Evolutionary conservation across 2,329 filamentous ascomycete genomes (phyloP).

Genomic region (Stylonectria norvegica): DNA sequence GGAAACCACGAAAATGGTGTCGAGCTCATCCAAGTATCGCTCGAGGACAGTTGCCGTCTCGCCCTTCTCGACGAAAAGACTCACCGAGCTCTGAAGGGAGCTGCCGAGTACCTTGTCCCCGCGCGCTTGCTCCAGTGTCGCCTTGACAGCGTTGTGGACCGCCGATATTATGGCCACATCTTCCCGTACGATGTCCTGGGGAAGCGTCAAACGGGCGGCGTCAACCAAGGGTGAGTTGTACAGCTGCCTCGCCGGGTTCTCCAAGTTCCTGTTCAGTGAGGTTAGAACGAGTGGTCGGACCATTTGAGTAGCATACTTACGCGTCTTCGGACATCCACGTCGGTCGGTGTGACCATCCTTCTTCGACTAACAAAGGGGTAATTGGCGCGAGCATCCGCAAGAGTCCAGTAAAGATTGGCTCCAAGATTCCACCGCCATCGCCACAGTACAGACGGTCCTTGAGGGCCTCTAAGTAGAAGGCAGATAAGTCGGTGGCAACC

Average conservation of each 20-base stretch:
- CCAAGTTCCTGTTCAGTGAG: slow-evolving; percentile 21
- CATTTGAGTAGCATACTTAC: slow-evolving; percentile 30
- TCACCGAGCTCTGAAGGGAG: slow-evolving; percentile 73
- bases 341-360: slow-evolving; percentile 79
- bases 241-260: slow-evolving; percentile 45
- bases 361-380: slow-evolving; percentile 79
- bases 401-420: slow-evolving; percentile 67
- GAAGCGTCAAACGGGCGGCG: slow-evolving; percentile 35
- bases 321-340: slow-evolving; percentile 53
- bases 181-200: slow-evolving; percentile 38
- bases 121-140: slow-evolving; percentile 70
- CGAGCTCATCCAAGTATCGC: slow-evolving; percentile 50
- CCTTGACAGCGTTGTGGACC: slow-evolving; percentile 67
- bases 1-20: slow-evolving; percentile 67
- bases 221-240: slow-evolving; percentile 45
- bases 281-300: slow-evolving; percentile 14
- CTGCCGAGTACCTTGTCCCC: slow-evolving; percentile 70
- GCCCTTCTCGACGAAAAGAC: slow-evolving; percentile 46
- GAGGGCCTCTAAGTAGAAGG: slow-evolving; percentile 88
- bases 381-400: slow-evolving; percentile 77
- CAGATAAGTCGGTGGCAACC: slow-evolving; percentile 78
- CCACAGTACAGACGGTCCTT: slow-evolving; percentile 93
- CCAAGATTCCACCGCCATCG: slow-evolving; percentile 60
- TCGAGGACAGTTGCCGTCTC: slow-evolving; percentile 34
- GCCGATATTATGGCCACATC: slow-evolving; percentile 49